Conservation (phyloP, 2,329 filamentous ascomycete genomes). For the Claviceps capensis region DNA sequence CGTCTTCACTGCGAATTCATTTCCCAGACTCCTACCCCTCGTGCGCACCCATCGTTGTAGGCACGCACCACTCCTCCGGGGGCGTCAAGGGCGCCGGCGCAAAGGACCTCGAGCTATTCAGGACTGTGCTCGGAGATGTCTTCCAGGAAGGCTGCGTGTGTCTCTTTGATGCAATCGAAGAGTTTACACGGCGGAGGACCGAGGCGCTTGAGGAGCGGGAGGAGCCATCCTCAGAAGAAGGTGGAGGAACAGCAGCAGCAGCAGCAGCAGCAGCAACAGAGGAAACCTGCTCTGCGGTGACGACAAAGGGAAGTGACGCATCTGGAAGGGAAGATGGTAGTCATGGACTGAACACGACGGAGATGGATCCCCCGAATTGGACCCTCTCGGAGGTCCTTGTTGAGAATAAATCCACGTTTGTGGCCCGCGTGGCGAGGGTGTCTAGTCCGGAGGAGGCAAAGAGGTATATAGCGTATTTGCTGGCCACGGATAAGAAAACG, state of each 20-base stretch:
- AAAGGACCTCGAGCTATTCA: slow-evolving; percentile 54
- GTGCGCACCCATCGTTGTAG: slow-evolving; percentile 56
- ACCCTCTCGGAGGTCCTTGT: slow-evolving; percentile 56
- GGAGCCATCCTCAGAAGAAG: background rate
- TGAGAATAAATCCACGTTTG: slow-evolving; percentile 78
- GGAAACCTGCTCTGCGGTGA: background rate
- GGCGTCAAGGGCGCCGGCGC: slow-evolving; percentile 59
- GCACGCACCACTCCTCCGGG: slow-evolving; percentile 70
- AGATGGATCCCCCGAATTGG: slow-evolving; percentile 44
- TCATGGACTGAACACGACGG: background rate
- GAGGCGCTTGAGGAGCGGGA: slow-evolving; percentile 9
- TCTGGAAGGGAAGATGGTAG: no score
- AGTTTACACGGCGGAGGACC: slow-evolving; percentile 45
- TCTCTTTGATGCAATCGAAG: slow-evolving; percentile 82
- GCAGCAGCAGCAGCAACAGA: slow-evolving; percentile 6
- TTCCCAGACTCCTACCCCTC: slow-evolving; percentile 67
- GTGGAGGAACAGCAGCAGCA: slow-evolving; percentile 25
- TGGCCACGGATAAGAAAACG: slow-evolving; percentile 71
- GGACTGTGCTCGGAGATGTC: slow-evolving; percentile 50
- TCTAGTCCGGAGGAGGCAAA: slow-evolving; percentile 49
- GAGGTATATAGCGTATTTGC: slow-evolving; percentile 56
- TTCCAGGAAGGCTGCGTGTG: slow-evolving; percentile 68
- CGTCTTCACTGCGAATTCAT: slow-evolving; percentile 43
- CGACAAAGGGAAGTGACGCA: no score
- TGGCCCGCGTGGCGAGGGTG: slow-evolving; percentile 64